Evolutionary conservation across 2,329 filamentous ascomycete species (phyloP), one percentile per base, ranked within the genome.

Genomic region (Cercospora canescens): DNA sequence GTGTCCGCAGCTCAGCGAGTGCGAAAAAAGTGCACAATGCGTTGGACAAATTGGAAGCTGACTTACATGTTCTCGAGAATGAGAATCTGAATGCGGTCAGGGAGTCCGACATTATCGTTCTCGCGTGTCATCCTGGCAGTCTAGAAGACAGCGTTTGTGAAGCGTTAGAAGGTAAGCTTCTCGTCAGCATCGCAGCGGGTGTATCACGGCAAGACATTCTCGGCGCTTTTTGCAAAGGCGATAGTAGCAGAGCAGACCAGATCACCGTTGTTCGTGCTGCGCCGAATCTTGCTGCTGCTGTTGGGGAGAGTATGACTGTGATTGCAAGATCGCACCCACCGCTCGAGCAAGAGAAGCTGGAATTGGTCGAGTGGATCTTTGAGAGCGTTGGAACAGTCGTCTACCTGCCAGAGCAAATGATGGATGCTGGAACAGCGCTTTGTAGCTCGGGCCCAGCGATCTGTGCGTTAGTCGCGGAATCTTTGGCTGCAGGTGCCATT

Each of bases 151-250:
- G 90, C 55, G 91, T 96, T 81, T 82, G 83, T 59, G 85, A 89
- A 68, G 93, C 92, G 1, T 84, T 96, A 14, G 82, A 86, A 66
- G 91, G 91, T 50, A 96, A 96, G 79, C 84, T 96, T 5, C 83
- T 96, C 41, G 90, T 96, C 77, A 91, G 87, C 74, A 93, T 96
- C 71, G 88, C 91, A 67, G 92, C 92, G 4, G 93, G 93, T 64
- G 87, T 95, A 24, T 88, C 89, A 2, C 86, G 88, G 16, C 79
- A 86, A 57, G 88, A 93, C 73, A 16, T 66, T 69, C 86, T 89
- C 74, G 80, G 81, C 16, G 85, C 87, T 34, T 79, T 94, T 72
- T 84, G 85, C 73, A 80, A 82, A 11, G 79, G 84, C 21, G 81
- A 83, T 39, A 73, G 72, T n/a, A 78, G 79, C 16, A 79, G 82